Evolutionary conservation across 2,329 filamentous ascomycete genomes (phyloP).

Genomic region (Verticillium klebahnii): DNA sequence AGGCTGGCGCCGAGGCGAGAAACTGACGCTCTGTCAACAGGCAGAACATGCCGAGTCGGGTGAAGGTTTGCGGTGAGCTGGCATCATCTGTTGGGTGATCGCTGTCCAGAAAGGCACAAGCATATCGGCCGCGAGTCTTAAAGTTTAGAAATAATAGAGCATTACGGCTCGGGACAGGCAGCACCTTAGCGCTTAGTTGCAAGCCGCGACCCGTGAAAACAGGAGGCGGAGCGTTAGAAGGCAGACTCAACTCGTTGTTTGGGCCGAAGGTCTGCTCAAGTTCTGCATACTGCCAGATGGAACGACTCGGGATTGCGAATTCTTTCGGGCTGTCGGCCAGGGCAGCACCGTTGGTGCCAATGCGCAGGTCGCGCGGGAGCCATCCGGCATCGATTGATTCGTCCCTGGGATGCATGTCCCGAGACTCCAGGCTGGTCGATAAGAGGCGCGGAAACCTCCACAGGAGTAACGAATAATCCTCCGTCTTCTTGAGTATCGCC

Average conservation of each 20-base stretch:
- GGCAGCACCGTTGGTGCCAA: background rate
- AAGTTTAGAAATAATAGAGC: background rate
- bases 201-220: background rate
- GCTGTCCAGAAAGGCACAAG: background rate
- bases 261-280: background rate
- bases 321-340: background rate
- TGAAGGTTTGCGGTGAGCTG: background rate
- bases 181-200: background rate
- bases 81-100: background rate
- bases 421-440: background rate
- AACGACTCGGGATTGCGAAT: background rate
- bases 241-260: background rate
- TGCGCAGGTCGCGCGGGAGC: background rate
- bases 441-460: background rate
- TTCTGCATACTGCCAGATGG: background rate
- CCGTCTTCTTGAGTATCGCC: slow-evolving; percentile 14
- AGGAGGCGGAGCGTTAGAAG: background rate
- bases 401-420: background rate
- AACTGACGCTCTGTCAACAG: background rate
- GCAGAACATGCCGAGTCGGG: background rate
- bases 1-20: background rate
- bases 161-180: background rate
- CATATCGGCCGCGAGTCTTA: background rate
- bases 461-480: slow-evolving; percentile 12
- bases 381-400: background rate